Evolutionary conservation across 495 filamentous ascomycete genomes (phyloP).

Genomic region (Articulospora tetracladia): DNA sequence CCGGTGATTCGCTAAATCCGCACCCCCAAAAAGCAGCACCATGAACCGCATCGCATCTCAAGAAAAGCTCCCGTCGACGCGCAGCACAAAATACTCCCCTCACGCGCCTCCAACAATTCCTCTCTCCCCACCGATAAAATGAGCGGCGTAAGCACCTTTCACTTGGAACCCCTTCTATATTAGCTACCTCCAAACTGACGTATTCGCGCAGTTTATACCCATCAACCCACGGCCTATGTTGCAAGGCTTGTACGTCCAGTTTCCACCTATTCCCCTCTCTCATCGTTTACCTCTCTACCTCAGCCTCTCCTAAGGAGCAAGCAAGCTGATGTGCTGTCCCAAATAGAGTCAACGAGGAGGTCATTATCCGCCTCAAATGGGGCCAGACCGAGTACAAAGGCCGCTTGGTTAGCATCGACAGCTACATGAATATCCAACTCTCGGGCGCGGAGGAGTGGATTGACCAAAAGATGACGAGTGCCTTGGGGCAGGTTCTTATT

Average conservation of each 20-base stretch:
- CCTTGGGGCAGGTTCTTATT: slow-evolving; percentile 87
- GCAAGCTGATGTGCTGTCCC: slow-evolving; percentile 1
- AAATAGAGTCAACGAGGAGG: slow-evolving; percentile 76
- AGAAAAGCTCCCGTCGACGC: slow-evolving; percentile 7
- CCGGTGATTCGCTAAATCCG: not conserved
- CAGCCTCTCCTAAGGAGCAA: not conserved
- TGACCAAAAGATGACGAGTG: slow-evolving; percentile 78
- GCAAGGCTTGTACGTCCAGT: slow-evolving; percentile 67
- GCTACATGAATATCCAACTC: slow-evolving; percentile 98
- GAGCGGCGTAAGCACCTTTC: slow-evolving; percentile 19
- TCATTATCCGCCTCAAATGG: slow-evolving; percentile 95
- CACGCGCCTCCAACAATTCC: slow-evolving; percentile 5
- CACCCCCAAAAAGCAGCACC: slow-evolving; percentile 2
- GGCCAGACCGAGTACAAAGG: slow-evolving; percentile 96
- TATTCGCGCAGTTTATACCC: slow-evolving; percentile 63
- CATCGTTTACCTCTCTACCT: not conserved
- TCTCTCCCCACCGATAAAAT: slow-evolving; percentile 12
- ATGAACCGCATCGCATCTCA: slow-evolving; percentile 15
- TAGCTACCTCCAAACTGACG: slow-evolving; percentile 2
- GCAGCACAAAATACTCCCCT: not conserved
- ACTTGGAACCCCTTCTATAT: not conserved
- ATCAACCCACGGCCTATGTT: slow-evolving; percentile 89
- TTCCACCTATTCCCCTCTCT: not conserved
- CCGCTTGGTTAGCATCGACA: slow-evolving; percentile 85
- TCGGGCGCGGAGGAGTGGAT: slow-evolving; percentile 86